phyloP scores from a whole-genome alignment of 805 yeast species.

The Candida taoyuanica region DNA sequence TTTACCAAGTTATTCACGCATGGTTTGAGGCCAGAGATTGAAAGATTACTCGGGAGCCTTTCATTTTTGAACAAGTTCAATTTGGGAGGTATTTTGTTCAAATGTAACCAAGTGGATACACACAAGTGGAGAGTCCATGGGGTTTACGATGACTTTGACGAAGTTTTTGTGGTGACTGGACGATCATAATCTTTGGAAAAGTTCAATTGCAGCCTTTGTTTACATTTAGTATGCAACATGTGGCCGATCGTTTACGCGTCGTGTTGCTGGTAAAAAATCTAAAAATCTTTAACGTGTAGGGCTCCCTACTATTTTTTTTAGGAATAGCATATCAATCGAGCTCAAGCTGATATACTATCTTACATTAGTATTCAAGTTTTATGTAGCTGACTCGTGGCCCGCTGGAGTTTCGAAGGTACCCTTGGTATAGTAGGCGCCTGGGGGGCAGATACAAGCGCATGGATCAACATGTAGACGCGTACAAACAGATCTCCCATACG shows the following conservation, averaged over 20 bases:
- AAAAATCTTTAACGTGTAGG: no score
- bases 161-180: conserved; percentile 7
- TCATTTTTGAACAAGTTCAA: conserved; percentile 21
- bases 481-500: no score
- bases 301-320: no score
- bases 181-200: no score
- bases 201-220: no score
- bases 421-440: no score
- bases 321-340: not conserved
- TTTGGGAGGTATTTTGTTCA: conserved; percentile 27
- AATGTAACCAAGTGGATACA: conserved; percentile 2
- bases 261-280: not conserved
- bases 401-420: no score
- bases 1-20: conserved; percentile 23
- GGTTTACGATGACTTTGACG: conserved; percentile 25
- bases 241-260: not conserved
- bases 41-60: conserved; percentile 11
- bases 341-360: no score
- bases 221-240: not conserved
- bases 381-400: no score
- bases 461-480: no score
- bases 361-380: no score
- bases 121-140: conserved; percentile 15
- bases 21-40: conserved; percentile 20
- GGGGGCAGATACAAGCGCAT: no score